Percentiles rank a stretch among this genome's conserved stretches.
Conservation (phyloP, 2,329 filamentous ascomycete genomes). For the Beauveria sp. region DNA sequence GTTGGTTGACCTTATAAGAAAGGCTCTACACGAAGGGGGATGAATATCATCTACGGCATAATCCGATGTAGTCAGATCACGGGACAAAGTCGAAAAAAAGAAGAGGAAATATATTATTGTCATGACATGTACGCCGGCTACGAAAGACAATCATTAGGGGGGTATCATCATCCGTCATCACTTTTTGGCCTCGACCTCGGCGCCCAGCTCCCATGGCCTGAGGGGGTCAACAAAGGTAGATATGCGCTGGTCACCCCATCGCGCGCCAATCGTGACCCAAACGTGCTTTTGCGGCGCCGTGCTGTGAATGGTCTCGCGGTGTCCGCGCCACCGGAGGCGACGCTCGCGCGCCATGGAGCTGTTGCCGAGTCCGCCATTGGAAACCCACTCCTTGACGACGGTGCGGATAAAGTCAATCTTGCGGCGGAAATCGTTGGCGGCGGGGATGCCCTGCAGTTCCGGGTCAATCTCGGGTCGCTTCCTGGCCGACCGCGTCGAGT, state of each 20-base stretch:
- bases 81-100: slow-evolving; percentile 1
- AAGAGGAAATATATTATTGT: slow-evolving; percentile 14
- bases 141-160: not conserved
- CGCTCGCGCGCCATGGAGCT: slow-evolving; percentile 48
- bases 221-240: slow-evolving; percentile 49
- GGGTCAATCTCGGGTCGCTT: slow-evolving; percentile 53
- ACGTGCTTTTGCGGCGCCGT: slow-evolving; percentile 53
- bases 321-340: slow-evolving; percentile 51
- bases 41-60: too few species aligned
- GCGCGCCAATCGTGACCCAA: slow-evolving; percentile 61
- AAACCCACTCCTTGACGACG: slow-evolving; percentile 64
- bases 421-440: slow-evolving; percentile 63
- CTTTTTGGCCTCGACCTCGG: slow-evolving; percentile 40
- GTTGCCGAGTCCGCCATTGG: slow-evolving; percentile 62
- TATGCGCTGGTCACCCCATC: slow-evolving; percentile 49
- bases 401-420: slow-evolving; percentile 68
- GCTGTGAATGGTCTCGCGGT: slow-evolving; percentile 45
- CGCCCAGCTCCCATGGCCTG: slow-evolving; percentile 44
- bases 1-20: too few species aligned
- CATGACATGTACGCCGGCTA: slow-evolving; percentile 8
- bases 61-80: too few species aligned
- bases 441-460: slow-evolving; percentile 55
- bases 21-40: too few species aligned
- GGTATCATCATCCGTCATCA: slow-evolving; percentile 3
- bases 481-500: slow-evolving; percentile 34